Evolutionary conservation across 192 early-diverging fungal species (phyloP).

Genomic region (Dispira simplex): DNA sequence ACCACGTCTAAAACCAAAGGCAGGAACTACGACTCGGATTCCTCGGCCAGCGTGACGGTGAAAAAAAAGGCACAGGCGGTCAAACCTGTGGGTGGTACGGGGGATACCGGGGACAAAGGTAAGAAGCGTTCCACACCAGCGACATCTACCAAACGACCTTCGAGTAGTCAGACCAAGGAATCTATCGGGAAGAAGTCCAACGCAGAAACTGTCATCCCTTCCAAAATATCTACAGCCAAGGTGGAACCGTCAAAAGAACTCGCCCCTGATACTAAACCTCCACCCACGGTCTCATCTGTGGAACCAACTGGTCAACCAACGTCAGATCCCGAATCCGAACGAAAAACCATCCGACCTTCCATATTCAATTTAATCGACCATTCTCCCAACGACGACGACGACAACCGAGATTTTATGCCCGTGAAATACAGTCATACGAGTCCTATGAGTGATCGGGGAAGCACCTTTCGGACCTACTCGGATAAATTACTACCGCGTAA

Average conservation of each 20-base stretch:
- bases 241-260: too few relatives aligned
- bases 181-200: too few relatives aligned
- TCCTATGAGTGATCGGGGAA: not conserved
- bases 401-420: not conserved
- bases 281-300: too few relatives aligned
- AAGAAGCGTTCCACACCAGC: too few relatives aligned
- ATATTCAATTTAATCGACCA: slow-evolving; percentile 8
- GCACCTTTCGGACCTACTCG: not conserved
- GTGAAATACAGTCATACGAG: not conserved
- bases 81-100: not conserved
- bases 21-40: not conserved
- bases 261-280: too few relatives aligned
- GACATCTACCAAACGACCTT: not conserved
- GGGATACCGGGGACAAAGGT: not conserved
- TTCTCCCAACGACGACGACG: slow-evolving; percentile 6
- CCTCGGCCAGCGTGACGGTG: not conserved
- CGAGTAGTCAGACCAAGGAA: too few relatives aligned
- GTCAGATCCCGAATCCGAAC: slow-evolving; percentile 1
- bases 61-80: not conserved
- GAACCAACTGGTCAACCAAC: too few relatives aligned
- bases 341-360: not conserved
- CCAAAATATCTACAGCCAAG: too few relatives aligned
- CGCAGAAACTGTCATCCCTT: too few relatives aligned
- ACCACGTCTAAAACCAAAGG: not conserved
- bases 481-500: not conserved